A percentile compares a stretch with the other conserved stretches of the same genome.
phyloP scores from a whole-genome alignment of 1,284 basidiomycete genomes.

The Malassezia psittaci region DNA sequence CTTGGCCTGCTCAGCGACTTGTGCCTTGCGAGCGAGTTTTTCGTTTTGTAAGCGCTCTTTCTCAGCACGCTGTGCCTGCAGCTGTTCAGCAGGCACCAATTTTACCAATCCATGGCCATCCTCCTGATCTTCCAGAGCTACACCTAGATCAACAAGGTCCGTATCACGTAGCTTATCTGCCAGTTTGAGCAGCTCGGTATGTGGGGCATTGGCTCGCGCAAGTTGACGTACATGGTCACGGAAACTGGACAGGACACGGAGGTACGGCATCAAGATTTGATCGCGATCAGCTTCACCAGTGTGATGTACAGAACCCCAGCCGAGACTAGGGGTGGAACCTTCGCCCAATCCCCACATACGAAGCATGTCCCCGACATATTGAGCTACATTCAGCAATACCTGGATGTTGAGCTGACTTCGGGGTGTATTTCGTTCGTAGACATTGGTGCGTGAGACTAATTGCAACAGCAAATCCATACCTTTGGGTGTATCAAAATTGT shows the following conservation, averaged over 20 bases:
- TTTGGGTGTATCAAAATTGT: constrained; percentile 90
- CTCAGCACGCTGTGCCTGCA: constrained; percentile 76
- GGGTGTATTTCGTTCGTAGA: constrained; percentile 58
- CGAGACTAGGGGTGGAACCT: constrained; percentile 50
- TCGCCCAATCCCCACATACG: constrained; percentile 90
- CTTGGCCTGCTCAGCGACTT: constrained; percentile 61
- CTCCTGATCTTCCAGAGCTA: constrained; percentile 83
- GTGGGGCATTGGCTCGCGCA: constrained; percentile 55
- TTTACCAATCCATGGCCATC: constrained; percentile 78
- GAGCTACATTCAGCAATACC: constrained; percentile 63
- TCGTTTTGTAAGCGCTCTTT: constrained; percentile 68
- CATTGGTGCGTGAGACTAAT: constrained; percentile 74
- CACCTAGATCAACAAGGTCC: constrained; percentile 81
- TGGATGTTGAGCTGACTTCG: constrained; percentile 57
- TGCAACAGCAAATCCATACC: constrained; percentile 70
- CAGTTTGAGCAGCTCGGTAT: constrained; percentile 36
- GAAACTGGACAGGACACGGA: constrained; percentile 75
- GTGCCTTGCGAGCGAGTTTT: constrained; percentile 72
- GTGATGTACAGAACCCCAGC: constrained; percentile 29
- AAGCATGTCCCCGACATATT: constrained; percentile 81
- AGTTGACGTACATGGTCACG: constrained; percentile 75
- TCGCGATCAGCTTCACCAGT: constrained; percentile 57
- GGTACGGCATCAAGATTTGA: constrained; percentile 76
- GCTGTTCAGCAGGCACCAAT: constrained; percentile 69
- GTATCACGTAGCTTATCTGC: constrained; percentile 74